Percentiles rank a stretch among this genome's conserved stretches.
Conservation (phyloP, 768 basidiomycete genomes). For the Mrakia frigida region DNA sequence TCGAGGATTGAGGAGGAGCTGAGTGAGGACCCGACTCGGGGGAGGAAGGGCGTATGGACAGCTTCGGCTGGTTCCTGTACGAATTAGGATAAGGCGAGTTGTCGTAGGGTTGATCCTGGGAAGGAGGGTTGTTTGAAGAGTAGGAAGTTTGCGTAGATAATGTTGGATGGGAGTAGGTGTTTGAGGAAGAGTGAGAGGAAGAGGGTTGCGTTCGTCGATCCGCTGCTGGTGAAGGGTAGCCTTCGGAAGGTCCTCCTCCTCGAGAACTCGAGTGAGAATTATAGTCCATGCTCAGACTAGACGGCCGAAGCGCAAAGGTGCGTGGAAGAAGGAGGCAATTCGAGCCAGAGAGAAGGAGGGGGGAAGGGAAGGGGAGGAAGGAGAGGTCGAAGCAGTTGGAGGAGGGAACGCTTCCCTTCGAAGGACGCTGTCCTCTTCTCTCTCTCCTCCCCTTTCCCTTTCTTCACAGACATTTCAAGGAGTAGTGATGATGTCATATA, state of each 20-base stretch:
- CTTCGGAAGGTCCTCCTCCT: background rate
- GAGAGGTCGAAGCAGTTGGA: background rate
- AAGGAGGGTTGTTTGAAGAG: background rate
- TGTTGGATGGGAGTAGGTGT: background rate
- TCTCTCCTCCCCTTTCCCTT: background rate
- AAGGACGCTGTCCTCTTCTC: background rate
- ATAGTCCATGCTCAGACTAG: background rate
- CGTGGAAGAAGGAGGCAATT: background rate
- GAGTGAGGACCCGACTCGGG: conserved; percentile 21
- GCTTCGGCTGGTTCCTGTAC: conserved; percentile 13
- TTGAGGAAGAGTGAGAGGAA: background rate
- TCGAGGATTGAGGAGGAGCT: conserved; percentile 12
- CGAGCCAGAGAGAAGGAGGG: background rate
- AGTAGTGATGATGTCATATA: too few relatives aligned
- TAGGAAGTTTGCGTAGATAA: background rate
- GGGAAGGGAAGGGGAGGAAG: background rate
- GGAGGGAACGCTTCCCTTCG: background rate
- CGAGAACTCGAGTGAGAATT: background rate
- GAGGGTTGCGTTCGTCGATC: background rate
- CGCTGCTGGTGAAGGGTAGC: background rate
- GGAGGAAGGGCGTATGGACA: conserved; percentile 12
- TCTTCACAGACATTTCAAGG: background rate
- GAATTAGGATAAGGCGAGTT: background rate
- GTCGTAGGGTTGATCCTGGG: background rate
- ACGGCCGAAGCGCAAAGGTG: background rate